Conservation (phyloP, 371 early-diverging fungal genomes). For the Syncephalastrum monosporum region DNA sequence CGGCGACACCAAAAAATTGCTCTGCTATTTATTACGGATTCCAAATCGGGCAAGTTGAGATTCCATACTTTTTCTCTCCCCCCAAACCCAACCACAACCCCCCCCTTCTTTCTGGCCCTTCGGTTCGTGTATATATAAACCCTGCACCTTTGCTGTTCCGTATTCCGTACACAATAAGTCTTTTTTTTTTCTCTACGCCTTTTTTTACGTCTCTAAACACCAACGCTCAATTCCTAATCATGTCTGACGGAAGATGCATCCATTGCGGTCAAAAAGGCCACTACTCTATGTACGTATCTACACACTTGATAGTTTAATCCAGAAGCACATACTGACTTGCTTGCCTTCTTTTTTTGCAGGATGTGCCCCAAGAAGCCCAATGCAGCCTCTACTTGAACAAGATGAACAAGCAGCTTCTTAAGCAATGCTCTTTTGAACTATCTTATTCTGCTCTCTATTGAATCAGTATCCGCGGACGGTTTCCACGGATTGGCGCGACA, state of each 20-base stretch:
- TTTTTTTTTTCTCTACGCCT: background rate
- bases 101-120: too few relatives aligned
- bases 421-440: too few relatives aligned
- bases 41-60: too few relatives aligned
- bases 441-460: background rate
- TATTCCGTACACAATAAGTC: too few relatives aligned
- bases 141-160: too few relatives aligned
- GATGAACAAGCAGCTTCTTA: background rate
- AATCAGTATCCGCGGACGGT: constrained; percentile 1
- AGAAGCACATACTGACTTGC: background rate
- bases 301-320: background rate
- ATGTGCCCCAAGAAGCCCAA: constrained; percentile 43
- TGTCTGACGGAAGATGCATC: constrained; percentile 54
- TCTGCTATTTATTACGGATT: too few relatives aligned
- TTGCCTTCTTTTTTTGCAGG: constrained; percentile 11
- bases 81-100: too few relatives aligned
- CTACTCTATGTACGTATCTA: constrained; percentile 40
- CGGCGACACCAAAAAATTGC: too few relatives aligned
- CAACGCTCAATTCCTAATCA: constrained; percentile 9
- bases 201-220: constrained; percentile 2
- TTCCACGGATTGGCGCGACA: background rate
- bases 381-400: constrained; percentile 8
- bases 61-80: too few relatives aligned
- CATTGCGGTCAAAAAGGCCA: constrained; percentile 50
- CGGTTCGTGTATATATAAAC: too few relatives aligned